phyloP scores from a whole-genome alignment of 805 yeast genomes.

The Yarrowia sp. region DNA sequence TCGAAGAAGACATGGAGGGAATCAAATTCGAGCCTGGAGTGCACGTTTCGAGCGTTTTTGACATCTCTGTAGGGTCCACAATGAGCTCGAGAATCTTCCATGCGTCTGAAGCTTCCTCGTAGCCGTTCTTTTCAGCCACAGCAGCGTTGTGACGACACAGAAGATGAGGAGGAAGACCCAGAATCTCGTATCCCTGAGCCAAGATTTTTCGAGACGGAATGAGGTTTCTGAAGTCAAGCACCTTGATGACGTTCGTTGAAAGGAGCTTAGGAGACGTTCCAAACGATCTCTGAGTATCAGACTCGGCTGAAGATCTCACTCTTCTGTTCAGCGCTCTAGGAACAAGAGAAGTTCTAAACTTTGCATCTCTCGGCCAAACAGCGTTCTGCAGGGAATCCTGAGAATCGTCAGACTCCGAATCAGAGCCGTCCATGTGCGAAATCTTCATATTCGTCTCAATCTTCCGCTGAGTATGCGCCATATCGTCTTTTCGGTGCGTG shows the following conservation, averaged over 20 bases:
- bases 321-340: constrained; percentile 11
- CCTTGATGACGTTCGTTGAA: constrained; percentile 51
- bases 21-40: constrained; percentile 2
- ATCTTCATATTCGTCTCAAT: constrained; percentile 18
- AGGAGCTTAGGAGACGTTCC: not conserved
- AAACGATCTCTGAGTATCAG: constrained; percentile 25
- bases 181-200: constrained; percentile 43
- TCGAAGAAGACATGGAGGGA: not conserved
- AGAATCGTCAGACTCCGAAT: constrained; percentile 21
- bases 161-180: constrained; percentile 51
- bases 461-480: constrained; percentile 36
- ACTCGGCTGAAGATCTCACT: constrained; percentile 12
- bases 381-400: constrained; percentile 11
- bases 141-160: constrained; percentile 67
- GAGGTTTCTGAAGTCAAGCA: constrained; percentile 63
- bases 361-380: constrained; percentile 5
- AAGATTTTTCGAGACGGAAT: constrained; percentile 74
- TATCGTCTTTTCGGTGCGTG: constrained; percentile 47
- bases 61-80: constrained; percentile 7
- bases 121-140: constrained; percentile 64
- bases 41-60: not conserved
- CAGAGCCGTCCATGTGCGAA: constrained; percentile 27
- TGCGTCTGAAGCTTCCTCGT: constrained; percentile 62
- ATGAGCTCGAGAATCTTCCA: constrained; percentile 52
- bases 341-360: constrained; percentile 7